These are phyloP conservation scores for Suillus subluteus DNA, from an alignment of 768 basidiomycete genomes.

Conservation along the genomic window DNA sequence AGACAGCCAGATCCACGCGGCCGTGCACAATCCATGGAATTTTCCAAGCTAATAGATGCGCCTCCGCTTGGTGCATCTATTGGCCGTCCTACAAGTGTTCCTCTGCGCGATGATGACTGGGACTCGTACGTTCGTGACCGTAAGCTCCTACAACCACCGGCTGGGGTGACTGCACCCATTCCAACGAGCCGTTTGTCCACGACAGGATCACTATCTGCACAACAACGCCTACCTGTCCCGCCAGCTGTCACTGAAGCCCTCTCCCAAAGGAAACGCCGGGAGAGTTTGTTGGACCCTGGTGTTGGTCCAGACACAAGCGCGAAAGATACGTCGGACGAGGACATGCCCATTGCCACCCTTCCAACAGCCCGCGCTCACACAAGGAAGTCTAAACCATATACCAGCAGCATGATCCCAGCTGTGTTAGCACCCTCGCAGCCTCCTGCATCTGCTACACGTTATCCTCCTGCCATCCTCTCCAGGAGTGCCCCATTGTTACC, in stretches of 20 bases:
- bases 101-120: constrained; percentile 82
- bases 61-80: constrained; percentile 55
- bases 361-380: constrained; percentile 15
- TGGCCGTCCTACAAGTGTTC: constrained; percentile 71
- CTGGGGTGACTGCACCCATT: constrained; percentile 81
- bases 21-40: constrained; percentile 75
- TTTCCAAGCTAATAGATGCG: constrained; percentile 50
- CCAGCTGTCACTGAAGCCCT: constrained; percentile 78
- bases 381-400: constrained; percentile 25
- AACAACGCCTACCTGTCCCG: constrained; percentile 58
- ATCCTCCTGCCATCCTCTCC: constrained; percentile 26
- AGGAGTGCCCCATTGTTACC: constrained; percentile 25
- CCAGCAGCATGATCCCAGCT: constrained; percentile 28
- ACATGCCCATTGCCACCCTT: constrained; percentile 33
- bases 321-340: constrained; percentile 40
- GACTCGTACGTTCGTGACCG: constrained; percentile 85
- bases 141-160: constrained; percentile 82
- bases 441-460: constrained; percentile 29
- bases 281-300: constrained; percentile 61
- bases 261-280: constrained; percentile 68
- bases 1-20: constrained; percentile 69
- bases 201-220: constrained; percentile 20
- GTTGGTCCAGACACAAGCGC: constrained; percentile 30
- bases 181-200: constrained; percentile 53
- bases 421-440: constrained; percentile 28